phyloP scores from a whole-genome alignment of 2,329 filamentous ascomycete species.

The Furcasterigmium furcatum region DNA sequence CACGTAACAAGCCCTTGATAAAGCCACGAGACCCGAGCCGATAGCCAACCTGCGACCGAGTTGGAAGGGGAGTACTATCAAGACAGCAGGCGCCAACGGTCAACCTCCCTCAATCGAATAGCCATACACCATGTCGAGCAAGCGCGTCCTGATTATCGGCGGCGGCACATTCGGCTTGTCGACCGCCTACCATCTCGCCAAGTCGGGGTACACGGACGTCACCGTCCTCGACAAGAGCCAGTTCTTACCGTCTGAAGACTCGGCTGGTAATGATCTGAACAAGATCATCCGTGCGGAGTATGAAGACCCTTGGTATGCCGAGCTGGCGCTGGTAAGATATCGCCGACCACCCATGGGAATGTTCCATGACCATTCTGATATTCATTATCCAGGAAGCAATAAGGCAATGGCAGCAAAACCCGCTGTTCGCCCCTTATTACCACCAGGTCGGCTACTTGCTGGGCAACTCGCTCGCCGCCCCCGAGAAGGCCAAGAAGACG shows the following conservation, averaged over 20 bases:
- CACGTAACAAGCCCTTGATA: too few relatives aligned
- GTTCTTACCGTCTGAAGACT: conserved; percentile 37
- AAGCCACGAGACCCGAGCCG: too few relatives aligned
- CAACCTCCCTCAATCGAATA: too few relatives aligned
- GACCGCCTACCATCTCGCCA: conserved; percentile 41
- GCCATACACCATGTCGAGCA: too few relatives aligned
- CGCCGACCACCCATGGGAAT: too few relatives aligned
- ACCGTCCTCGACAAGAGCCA: conserved; percentile 41
- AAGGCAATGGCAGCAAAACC: conserved; percentile 46
- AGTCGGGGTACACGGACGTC: conserved; percentile 39
- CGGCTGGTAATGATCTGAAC: conserved; percentile 57
- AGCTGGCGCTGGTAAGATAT: conserved; percentile 48
- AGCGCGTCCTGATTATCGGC: conserved; percentile 37
- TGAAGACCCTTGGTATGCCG: conserved; percentile 53
- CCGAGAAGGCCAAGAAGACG: conserved; percentile 43
- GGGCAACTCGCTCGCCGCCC: conserved; percentile 42
- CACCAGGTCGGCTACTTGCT: conserved; percentile 38
- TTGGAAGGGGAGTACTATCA: too few relatives aligned
- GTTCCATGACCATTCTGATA: background rate
- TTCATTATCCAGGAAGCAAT: conserved; percentile 47
- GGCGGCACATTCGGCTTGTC: conserved; percentile 49
- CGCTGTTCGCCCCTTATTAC: conserved; percentile 51
- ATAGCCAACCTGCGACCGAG: too few relatives aligned
- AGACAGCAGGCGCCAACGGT: too few relatives aligned
- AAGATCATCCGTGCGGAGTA: conserved; percentile 60